phyloP scores from a whole-genome alignment of 2,329 filamentous ascomycete genomes.

The Lasiodiplodia sp. region DNA sequence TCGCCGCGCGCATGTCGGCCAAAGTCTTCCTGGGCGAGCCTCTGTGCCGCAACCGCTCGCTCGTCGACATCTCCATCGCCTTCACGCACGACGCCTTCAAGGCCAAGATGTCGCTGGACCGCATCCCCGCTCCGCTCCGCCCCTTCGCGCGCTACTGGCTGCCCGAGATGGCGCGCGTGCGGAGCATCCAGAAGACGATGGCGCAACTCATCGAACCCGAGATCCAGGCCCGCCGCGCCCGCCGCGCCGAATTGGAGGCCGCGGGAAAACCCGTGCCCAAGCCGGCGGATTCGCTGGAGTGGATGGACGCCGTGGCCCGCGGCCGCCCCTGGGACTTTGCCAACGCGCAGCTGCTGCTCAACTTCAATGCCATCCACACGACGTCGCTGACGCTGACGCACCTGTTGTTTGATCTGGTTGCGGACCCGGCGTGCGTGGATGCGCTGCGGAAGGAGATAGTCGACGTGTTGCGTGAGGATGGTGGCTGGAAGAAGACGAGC shows the following conservation, averaged over 20 bases:
- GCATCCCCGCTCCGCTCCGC: slow-evolving; percentile 45
- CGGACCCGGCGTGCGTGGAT: slow-evolving; percentile 37
- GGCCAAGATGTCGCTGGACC: slow-evolving; percentile 43
- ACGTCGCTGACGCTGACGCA: slow-evolving; percentile 38
- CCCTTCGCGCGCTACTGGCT: slow-evolving; percentile 44
- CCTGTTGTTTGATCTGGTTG: slow-evolving; percentile 36
- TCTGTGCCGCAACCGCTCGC: slow-evolving; percentile 48
- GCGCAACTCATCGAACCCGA: slow-evolving; percentile 46
- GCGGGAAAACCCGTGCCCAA: slow-evolving; percentile 33
- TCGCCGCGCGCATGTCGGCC: slow-evolving; percentile 51
- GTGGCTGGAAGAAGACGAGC: slow-evolving; percentile 39
- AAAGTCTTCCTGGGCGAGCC: slow-evolving; percentile 50
- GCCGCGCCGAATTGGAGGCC: slow-evolving; percentile 31
- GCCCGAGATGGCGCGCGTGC: slow-evolving; percentile 44
- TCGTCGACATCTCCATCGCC: slow-evolving; percentile 44
- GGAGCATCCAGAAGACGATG: slow-evolving; percentile 40
- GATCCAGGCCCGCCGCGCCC: slow-evolving; percentile 38
- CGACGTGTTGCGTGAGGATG: slow-evolving; percentile 36
- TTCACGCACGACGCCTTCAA: slow-evolving; percentile 48
- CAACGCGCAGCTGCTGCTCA: slow-evolving; percentile 32
- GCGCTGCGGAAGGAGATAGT: slow-evolving; percentile 39
- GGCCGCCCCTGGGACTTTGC: slow-evolving; percentile 31
- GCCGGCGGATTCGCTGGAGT: slow-evolving; percentile 38
- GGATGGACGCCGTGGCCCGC: slow-evolving; percentile 36
- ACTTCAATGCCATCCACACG: slow-evolving; percentile 35